Evolutionary conservation across 2,329 filamentous ascomycete genomes (phyloP).

Genomic region (Apiospora marii): DNA sequence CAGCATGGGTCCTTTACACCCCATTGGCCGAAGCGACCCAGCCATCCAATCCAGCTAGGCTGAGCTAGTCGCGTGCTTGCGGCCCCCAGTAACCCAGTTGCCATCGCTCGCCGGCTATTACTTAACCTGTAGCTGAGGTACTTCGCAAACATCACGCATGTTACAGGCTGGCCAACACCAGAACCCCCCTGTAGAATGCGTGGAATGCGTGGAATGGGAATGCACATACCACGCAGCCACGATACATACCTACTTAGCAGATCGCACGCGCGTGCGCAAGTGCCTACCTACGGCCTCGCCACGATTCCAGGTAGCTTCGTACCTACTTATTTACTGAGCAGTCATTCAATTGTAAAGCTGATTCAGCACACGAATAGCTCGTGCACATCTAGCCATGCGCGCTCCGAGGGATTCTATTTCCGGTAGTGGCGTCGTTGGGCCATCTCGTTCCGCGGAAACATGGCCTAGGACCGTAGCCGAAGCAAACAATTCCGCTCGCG

Average conservation of each 20-base stretch:
- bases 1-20: constrained; percentile 17
- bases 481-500: not conserved
- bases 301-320: not conserved
- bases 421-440: not conserved
- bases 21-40: constrained; percentile 18
- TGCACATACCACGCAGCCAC: not conserved
- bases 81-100: not conserved
- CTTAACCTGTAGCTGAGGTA: not conserved
- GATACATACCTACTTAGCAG: not conserved
- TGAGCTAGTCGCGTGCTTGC: constrained; percentile 6
- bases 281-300: not conserved
- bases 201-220: too few relatives aligned
- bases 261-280: not conserved
- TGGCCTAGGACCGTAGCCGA: not conserved
- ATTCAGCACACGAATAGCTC: not conserved
- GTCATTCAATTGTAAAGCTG: not conserved
- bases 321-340: too few relatives aligned
- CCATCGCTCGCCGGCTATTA: not conserved
- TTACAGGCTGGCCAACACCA: not conserved
- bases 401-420: not conserved
- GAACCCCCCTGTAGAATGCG: not conserved
- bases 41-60: constrained; percentile 8
- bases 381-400: not conserved
- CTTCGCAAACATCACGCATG: not conserved
- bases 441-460: not conserved